A percentile compares a stretch with the other conserved stretches of the same genome.
phyloP scores from a whole-genome alignment of 2,329 filamentous ascomycete genomes.

The Ciborinia camelliae region DNA sequence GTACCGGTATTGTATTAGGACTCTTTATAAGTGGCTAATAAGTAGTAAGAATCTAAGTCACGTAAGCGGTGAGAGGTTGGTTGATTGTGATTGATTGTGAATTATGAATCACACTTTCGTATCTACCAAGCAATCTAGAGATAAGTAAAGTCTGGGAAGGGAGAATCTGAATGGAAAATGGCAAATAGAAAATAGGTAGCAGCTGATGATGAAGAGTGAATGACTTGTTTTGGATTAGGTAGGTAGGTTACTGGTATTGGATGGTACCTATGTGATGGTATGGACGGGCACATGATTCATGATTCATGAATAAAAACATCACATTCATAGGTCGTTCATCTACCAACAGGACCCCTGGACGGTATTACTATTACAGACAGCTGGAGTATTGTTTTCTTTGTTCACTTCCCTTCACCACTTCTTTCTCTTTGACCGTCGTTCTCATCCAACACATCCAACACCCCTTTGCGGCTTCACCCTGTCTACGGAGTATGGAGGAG shows the following conservation, averaged over 20 bases:
- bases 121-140: not conserved
- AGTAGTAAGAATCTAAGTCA: constrained; percentile 1
- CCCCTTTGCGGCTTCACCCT: no score
- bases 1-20: not conserved
- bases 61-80: constrained; percentile 17
- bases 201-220: constrained; percentile 3
- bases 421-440: constrained; percentile 6
- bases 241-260: no score
- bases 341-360: no score
- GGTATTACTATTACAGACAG: no score
- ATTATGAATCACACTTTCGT: constrained; percentile 2
- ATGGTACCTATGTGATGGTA: no score
- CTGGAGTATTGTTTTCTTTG: no score
- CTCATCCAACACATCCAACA: not conserved
- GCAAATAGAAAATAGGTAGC: no score
- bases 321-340: not conserved
- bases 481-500: not conserved
- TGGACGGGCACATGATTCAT: constrained; percentile 14
- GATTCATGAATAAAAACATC: not conserved
- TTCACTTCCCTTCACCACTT: not conserved
- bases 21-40: no score
- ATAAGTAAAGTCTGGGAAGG: not conserved
- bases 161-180: no score
- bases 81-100: constrained; percentile 14
- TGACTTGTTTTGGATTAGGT: constrained; percentile 12